These are phyloP conservation scores for Saturnispora quitensis DNA, from an alignment of 805 yeast species.

Conservation along the genomic window DNA sequence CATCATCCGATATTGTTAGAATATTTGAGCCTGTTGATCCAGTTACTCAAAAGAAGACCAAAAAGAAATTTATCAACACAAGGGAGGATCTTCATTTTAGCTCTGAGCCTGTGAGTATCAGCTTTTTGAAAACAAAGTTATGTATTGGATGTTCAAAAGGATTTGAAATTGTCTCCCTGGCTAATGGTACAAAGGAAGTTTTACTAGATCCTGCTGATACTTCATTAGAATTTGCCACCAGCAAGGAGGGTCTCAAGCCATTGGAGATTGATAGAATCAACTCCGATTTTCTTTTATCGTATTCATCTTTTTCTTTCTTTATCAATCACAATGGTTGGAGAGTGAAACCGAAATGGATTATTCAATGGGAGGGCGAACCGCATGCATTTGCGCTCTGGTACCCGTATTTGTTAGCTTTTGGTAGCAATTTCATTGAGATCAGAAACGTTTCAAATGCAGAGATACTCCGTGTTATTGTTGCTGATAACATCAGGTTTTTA, in stretches of 20 bases:
- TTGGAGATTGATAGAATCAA: constrained; percentile 86
- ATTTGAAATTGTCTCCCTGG: constrained; percentile 85
- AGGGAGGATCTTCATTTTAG: constrained; percentile 70
- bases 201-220: constrained; percentile 97
- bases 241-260: constrained; percentile 68
- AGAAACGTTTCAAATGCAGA: constrained; percentile 85
- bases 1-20: constrained; percentile 67
- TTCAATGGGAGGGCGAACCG: constrained; percentile 96
- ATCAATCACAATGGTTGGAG: constrained; percentile 97
- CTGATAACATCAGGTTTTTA: constrained; percentile 81
- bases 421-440: constrained; percentile 81
- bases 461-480: constrained; percentile 77
- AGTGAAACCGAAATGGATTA: constrained; percentile 85
- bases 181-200: constrained; percentile 77
- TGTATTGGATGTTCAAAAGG: constrained; percentile 97
- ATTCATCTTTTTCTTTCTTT: constrained; percentile 89
- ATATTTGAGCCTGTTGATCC: constrained; percentile 89
- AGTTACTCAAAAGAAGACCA: constrained; percentile 45
- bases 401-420: constrained; percentile 89
- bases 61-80: constrained; percentile 61
- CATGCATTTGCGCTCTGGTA: constrained; percentile 88
- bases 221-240: constrained; percentile 86
- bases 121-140: constrained; percentile 77
- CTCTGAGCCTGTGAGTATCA: constrained; percentile 86
- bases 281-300: constrained; percentile 77